Percentiles rank a stretch among this genome's conserved stretches.
These are phyloP conservation scores for Pythium pectinolyticum DNA, from an alignment of 352 stramenopile species.

Conservation along the genomic window DNA sequence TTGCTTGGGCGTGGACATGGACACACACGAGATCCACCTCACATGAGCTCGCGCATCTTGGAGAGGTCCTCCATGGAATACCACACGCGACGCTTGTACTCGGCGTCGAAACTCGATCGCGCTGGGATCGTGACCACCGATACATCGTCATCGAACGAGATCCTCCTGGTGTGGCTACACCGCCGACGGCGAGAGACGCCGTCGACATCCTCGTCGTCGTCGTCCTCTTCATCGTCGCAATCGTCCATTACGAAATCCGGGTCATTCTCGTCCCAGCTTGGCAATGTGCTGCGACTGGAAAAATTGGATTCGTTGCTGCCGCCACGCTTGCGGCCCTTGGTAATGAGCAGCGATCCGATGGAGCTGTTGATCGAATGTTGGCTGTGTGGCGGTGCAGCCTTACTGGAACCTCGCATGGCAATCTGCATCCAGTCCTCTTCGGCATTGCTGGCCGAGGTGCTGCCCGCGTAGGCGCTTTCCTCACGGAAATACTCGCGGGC, in stretches of 20 bases:
- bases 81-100: slow-evolving; percentile 78
- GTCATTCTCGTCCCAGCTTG: slow-evolving; percentile 50
- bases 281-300: slow-evolving; percentile 39
- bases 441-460: slow-evolving; percentile 38
- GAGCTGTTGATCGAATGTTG: slow-evolving; percentile 1
- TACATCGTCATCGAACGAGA: slow-evolving; percentile 76
- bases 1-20: not conserved
- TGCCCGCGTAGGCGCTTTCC: slow-evolving; percentile 28
- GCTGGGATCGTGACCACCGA: slow-evolving; percentile 73
- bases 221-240: slow-evolving; percentile 55
- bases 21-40: not conserved
- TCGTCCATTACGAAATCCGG: slow-evolving; percentile 37
- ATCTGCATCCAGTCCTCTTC: slow-evolving; percentile 57
- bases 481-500: slow-evolving; percentile 74
- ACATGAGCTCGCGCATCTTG: slow-evolving; percentile 40
- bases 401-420: slow-evolving; percentile 30
- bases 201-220: slow-evolving; percentile 33
- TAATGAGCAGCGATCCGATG: slow-evolving; percentile 31
- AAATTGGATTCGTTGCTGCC: slow-evolving; percentile 39
- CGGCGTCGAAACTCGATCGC: slow-evolving; percentile 68
- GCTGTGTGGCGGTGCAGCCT: not conserved
- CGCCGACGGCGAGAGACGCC: slow-evolving; percentile 50
- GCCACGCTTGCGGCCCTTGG: slow-evolving; percentile 34
- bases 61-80: slow-evolving; percentile 72
- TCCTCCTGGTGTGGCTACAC: slow-evolving; percentile 71